Base-by-base conservation (phyloP, 768 basidiomycete species). In the Tephrocybe sp. region DNA sequence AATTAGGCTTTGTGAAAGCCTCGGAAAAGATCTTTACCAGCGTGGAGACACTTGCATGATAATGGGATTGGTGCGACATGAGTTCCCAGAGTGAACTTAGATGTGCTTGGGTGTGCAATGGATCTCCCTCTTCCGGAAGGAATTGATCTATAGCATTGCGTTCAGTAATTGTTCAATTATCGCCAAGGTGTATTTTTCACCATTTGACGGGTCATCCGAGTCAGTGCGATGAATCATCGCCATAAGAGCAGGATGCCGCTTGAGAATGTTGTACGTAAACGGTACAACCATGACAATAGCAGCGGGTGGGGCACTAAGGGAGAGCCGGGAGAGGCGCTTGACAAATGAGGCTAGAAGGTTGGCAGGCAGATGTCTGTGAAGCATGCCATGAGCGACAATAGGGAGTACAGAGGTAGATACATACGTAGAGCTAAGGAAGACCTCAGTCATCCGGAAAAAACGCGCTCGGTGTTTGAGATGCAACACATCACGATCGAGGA, bases 61-160 rank as follows among this genome's bases (percentile, higher is more conserved):
- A 98, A 67, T 99, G 96, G 19, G 74, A 67, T 52, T 79, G 74
- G 53, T 95, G 86, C 0, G 89, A 78, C 48, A 83, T 71, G 32
- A 99, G 77, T 69, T 99, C 96, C 97, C 97, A 98, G 12, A 97
- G 67, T 8, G 92, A 95, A 39, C 91, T 93, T 39, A 87, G 80
- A 12, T 96, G 73, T 0, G 96, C 96, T 45, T 81, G 74, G 2
- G 93, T 89, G 38, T 80, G 69, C 39, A 86, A 75, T 0, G 95
- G 95, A 53, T 93, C 87, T 2, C 68, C 61, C 61, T 95, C 91
- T 0, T 69, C 53, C 0, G 77, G 53, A 17, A 86, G 55, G 71
- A 89, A 98, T 2, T 89, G 85, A 62, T 98, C 79, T 71, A 45
- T 14, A 12, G 36, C 5, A 43, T 11, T n/a, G 33, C 34, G 14